Evolutionary conservation across 2,329 filamentous ascomycete species (phyloP), one percentile per base, ranked within the genome.

Genomic region (Fusarium hainanense): DNA sequence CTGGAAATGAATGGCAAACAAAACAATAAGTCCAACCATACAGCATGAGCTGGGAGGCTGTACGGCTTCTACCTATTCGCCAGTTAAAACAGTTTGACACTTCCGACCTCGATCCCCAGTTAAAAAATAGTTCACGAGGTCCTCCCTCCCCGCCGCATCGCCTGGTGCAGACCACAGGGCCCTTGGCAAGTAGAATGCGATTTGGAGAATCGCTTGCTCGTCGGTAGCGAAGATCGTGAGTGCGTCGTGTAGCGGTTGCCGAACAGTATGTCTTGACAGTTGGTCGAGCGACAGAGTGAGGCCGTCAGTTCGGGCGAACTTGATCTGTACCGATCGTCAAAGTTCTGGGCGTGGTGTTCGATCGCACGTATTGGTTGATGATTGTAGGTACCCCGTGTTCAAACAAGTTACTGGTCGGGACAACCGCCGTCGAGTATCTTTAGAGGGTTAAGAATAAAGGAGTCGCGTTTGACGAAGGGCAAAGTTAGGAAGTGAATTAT

Each of bases 81-180:
- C 21, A 43, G 30, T 32, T 32, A 58, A 60, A 59, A 20, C 30
- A 69, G 40, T 51, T 65, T 44, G 56, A 48, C 58, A 68, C 63
- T 74, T 77, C 70, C 61, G 72, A 77, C 77, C 77, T 76, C 73
- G 76, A 79, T 77, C 76, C 76, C 76, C 73, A 74, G 71, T 65
- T 49, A 61, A 60, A 51, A 66, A 61, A 71, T 70, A 78, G 74
- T 78, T 81, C 77, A 79, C 77, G 72, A 77, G 74, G 75, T 79
- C 78, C 76, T 77, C 80, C 79, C 78, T 79, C 78, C 79, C 82
- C 76, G 65, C 82, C 80, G 76, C 83, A 84, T 84, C 80, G 80
- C 82, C 81, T 79, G 72, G 76, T 75, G 76, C 67, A 71, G 74
- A 71, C 68, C 71, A 58, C 68, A 54, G 58, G 65, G 69, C 66